Evolutionary conservation across 352 stramenopile species (phyloP), one percentile per base, ranked within the genome.

Genomic region (Globisporangium echinulatum): DNA sequence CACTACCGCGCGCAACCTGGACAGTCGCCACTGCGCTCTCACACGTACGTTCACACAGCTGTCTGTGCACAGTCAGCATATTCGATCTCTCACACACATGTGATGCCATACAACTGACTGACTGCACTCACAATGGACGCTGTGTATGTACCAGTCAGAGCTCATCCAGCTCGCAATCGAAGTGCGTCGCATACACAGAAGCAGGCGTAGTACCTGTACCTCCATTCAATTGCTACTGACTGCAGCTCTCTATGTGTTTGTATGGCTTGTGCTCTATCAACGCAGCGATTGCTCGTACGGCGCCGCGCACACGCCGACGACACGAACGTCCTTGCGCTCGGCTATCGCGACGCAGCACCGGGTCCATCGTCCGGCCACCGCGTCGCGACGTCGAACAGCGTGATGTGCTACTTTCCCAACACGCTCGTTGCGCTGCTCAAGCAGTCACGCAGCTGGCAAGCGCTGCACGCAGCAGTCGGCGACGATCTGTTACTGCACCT

Each of bases 351-450:
- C 53, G 72, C 68, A 4, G 62, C 69, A 0, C 79, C 75, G 0
- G 74, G 68, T 19, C 17, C 17, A 8, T 62, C 67, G 33, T 56
- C 61, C 6, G 82, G 82, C 1, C 79, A 91, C 48, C 79, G 63
- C 13, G 61, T 90, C 9, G 61, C 70, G 44, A 72, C 78, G 48
- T 82, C 75, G 42, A 87, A 91, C 44, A 67, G 61, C 25, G 64
- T 93, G 49, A 72, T 90, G 66, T 88, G 77, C 63, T 84, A 82
- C 54, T 86, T 81, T 52, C 83, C 83, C 6, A 93, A 93, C 63
- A 88, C 81, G 1, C 63, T 91, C 4, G 81, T 93, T 40, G 72
- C 63, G 36, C 52, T 68, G 11, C 58, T 91, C 17, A 87, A 91
- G 66, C 71, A 77, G n/a, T 36, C 36, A 7, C 61, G 67, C 38